Base-by-base conservation (phyloP, 352 stramenopile species). In the Phytopythium vexans region DNA sequence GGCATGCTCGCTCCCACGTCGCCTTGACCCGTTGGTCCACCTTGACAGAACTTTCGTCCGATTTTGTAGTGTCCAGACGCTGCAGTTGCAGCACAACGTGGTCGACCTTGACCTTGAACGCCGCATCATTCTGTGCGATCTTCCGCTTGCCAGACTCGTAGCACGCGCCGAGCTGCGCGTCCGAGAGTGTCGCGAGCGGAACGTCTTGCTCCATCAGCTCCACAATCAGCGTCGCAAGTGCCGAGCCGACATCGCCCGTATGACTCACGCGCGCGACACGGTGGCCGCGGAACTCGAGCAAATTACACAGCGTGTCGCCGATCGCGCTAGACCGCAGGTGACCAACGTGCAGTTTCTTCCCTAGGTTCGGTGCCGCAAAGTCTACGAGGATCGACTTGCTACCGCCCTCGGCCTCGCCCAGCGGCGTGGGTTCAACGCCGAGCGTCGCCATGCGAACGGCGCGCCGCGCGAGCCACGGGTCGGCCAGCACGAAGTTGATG, bases 321-420 rank as follows among this genome's bases (percentile, higher is more conserved):
- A 94, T 70, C 11, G 90, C 84, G 37, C 77, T 89, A 14, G 84
- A 92, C 5, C 84, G 76, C 56, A 94, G 62, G 46, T 94, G 84
- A 8, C 82, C 84, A 12, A 94, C 84, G 46, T 94, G 84, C 21
- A 94, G 64, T 56, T 90, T 90, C 68, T 92, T 94, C 62, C 84
- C 84, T 39, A 92, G 82, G 50, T 94, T 94, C 3, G 84, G 84
- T 6, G 82, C 79, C 33, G 77, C 80, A 68, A 92, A 94, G 57
- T 94, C 84, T 51, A 92, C 82, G 3, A 94, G 66, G 49, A 91
- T 74, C 12, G 52, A 52, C 51, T 76, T 68, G 57, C 51, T 65
- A n/a, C n/a, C n/a, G 44, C 66, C 34, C 43, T 54, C 58, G 31
- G 68, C 62, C 14, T 68, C 41, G 15, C 49, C 55, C 2, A 8